Evolutionary conservation across 2,329 filamentous ascomycete species (phyloP), one percentile per base, ranked within the genome.

Genomic region (Claviceps pusilla): DNA sequence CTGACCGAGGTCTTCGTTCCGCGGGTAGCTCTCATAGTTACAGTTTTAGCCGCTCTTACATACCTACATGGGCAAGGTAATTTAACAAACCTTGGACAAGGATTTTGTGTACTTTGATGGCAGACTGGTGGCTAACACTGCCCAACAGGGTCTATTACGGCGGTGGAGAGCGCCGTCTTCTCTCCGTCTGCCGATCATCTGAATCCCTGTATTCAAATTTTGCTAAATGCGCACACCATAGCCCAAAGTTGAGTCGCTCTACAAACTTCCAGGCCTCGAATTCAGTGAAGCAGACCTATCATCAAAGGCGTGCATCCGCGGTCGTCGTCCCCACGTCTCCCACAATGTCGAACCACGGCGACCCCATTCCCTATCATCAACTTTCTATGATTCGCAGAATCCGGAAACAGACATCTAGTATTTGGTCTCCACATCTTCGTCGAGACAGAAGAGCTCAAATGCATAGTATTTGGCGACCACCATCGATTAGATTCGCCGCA

Each of bases 341-440:
- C 48, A 51, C 48, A 51, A 50, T 19, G 48, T 41, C 46, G 31
- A 47, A 41, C 11, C 16, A 29, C 19, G 48, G 16, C 3, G 76
- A 75, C 11, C n/a, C 28, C 41, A 65, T 63, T 4, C 66, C 70
- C 7, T 62, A 66, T 14, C 66, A 69, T 12, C 60, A 63, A 7
- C 55, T 64, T 47, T 56, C 60, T 12, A 60, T 64, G 29, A 62
- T 64, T 7, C 61, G 62, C 7, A 62, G 59, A 43, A 57, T 71
- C 31, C 69, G 66, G 59, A 76, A 77, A 64, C 76, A 76, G 60
- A 73, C 75, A 53, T 78, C 83, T 42, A 76, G 79, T 59, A 75
- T 86, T 58, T 88, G 84, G 83, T 88, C 84, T 3, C 86, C 86
- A 10, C 86, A 89, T 67, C 70, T 90, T 35, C 76, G 77, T 51